Percentiles rank a stretch among this genome's conserved stretches.
Evolutionary conservation across 345 rosid genomes (phyloP).

Genomic region (Rhodomyrtus tomentosa): DNA sequence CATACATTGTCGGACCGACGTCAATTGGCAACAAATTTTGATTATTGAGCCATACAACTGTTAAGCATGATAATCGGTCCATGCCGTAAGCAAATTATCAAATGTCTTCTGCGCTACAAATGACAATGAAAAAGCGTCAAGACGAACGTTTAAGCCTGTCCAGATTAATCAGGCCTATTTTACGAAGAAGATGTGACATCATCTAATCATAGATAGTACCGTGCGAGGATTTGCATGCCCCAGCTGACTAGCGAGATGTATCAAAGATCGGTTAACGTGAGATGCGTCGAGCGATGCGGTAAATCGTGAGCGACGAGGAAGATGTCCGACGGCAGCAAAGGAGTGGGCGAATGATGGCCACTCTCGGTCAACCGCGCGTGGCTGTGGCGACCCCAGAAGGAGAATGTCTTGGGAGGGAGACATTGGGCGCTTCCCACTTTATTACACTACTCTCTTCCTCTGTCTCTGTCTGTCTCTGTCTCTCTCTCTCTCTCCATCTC

Average conservation of each 20-base stretch:
- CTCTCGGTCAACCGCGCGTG: not conserved
- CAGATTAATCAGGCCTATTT: too few species aligned
- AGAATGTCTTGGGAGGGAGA: not conserved
- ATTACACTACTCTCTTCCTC: not conserved
- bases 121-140: not conserved
- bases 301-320: not conserved
- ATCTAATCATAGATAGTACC: not conserved
- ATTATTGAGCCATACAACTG: not conserved
- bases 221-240: not conserved
- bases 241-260: not conserved
- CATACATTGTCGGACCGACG: rapidly evolving
- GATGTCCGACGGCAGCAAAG: not conserved
- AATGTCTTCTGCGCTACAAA: rapidly evolving
- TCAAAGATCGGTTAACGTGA: not conserved
- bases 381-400: not conserved
- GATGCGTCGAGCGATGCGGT: not conserved
- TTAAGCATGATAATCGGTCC: not conserved
- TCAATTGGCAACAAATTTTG: not conserved
- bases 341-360: not conserved
- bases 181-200: not conserved
- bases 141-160: not conserved
- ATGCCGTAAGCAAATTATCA: rapidly evolving
- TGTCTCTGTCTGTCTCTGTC: not conserved
- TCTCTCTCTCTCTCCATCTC: not conserved
- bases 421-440: not conserved